phyloP scores from a whole-genome alignment of 1,284 basidiomycete genomes.

The Leccinum fuscescens region DNA sequence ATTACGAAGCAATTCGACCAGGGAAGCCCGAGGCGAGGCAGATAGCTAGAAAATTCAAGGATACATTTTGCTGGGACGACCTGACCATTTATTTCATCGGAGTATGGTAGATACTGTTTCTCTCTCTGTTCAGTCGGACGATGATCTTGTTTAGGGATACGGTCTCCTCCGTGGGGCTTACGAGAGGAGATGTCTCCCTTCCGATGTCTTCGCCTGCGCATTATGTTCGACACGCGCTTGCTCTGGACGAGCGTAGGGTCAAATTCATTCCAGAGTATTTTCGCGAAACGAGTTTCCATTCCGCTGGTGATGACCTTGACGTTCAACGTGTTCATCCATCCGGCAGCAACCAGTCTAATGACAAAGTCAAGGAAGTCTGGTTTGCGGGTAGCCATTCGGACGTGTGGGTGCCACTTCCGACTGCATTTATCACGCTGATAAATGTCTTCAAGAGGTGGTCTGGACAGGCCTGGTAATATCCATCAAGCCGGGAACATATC shows the following conservation, averaged over 20 bases:
- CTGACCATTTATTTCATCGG: conserved; percentile 33
- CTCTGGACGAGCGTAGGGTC: not conserved
- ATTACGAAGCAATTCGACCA: conserved; percentile 20
- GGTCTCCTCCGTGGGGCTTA: conserved; percentile 13
- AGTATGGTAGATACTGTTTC: conserved; percentile 26
- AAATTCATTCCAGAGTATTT: not conserved
- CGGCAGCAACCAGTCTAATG: no score
- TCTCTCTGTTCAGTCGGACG: no score
- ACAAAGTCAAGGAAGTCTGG: conserved; percentile 24
- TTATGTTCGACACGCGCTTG: not conserved
- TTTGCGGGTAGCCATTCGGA: conserved; percentile 20
- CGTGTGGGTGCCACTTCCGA: conserved; percentile 8
- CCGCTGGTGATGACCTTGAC: not conserved
- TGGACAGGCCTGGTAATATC: not conserved
- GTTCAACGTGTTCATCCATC: not conserved
- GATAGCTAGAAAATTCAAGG: no score
- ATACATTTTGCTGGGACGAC: conserved; percentile 4
- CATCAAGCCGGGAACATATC: not conserved
- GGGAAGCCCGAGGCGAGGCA: no score
- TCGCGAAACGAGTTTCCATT: no score
- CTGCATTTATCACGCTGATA: no score
- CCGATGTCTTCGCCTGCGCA: conserved; percentile 18
- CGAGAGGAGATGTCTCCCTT: conserved; percentile 19
- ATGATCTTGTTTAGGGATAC: conserved; percentile 36
- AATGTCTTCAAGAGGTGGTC: conserved; percentile 21